phyloP scores from a whole-genome alignment of 2,329 filamentous ascomycete genomes.

The Colletotrichum tropicale region DNA sequence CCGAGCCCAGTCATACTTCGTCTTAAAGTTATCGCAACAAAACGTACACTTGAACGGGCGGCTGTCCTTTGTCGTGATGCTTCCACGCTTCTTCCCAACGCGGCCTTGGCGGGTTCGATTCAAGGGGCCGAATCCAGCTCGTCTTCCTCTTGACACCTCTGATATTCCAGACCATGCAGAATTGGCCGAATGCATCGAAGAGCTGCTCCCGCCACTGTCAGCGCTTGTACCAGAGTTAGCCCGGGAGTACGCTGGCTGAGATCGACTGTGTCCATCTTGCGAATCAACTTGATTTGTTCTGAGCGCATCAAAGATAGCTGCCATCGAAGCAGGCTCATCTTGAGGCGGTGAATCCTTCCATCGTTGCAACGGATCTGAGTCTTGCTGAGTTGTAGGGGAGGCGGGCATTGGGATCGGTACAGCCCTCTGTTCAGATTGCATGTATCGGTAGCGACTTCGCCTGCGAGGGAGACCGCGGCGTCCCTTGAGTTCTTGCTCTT shows the following conservation, averaged over 20 bases:
- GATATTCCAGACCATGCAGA: constrained; percentile 1
- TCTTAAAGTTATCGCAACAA: constrained; percentile 48
- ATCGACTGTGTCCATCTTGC: neutral
- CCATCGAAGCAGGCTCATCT: constrained; percentile 31
- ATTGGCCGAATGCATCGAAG: neutral
- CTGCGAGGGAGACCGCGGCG: neutral
- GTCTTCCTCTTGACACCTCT: neutral
- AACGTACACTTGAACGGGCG: constrained; percentile 46
- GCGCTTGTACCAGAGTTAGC: neutral
- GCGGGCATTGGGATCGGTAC: neutral
- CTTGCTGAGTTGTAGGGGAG: neutral
- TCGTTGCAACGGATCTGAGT: constrained; percentile 31
- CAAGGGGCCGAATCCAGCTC: neutral
- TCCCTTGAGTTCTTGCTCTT: neutral
- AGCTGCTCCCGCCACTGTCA: constrained; percentile 1
- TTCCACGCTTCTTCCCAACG: neutral
- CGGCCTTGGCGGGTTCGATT: neutral
- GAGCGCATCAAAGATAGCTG: constrained; percentile 32
- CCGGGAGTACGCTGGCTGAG: neutral
- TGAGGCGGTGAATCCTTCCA: constrained; percentile 36
- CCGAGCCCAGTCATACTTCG: constrained; percentile 50
- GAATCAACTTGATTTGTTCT: neutral
- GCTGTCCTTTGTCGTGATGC: neutral
- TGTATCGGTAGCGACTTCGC: neutral
- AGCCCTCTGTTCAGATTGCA: neutral